Percentiles rank a stretch among this genome's conserved stretches.
phyloP scores from a whole-genome alignment of 106 monocot genomes.

The Dendrobium catenatum region DNA sequence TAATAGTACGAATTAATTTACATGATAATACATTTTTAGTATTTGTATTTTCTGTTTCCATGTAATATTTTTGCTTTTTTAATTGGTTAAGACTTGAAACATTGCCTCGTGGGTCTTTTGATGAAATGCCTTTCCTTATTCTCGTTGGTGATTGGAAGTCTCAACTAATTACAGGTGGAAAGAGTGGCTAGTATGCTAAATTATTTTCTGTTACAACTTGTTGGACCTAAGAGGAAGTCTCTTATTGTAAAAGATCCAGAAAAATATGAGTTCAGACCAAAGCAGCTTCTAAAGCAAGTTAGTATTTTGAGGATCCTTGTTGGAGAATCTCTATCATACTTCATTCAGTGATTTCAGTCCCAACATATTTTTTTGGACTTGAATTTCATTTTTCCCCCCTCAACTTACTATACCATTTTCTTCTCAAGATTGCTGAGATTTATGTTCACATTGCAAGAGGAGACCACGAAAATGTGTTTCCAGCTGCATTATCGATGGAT shows the following conservation, averaged over 20 bases:
- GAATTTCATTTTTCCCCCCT: background rate
- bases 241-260: slow-evolving; percentile 94
- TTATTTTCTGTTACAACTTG: slow-evolving; percentile 96
- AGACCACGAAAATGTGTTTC: slow-evolving; percentile 71
- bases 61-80: background rate
- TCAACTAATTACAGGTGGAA: slow-evolving; percentile 57
- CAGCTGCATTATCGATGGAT: slow-evolving; percentile 83
- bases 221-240: slow-evolving; percentile 87
- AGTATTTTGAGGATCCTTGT: slow-evolving; percentile 12
- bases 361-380: background rate
- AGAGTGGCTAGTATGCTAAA: slow-evolving; percentile 96
- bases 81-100: background rate
- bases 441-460: slow-evolving; percentile 96
- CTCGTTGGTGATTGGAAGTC: background rate
- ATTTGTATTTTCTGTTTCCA: background rate
- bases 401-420: background rate
- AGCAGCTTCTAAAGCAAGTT: slow-evolving; percentile 86
- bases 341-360: background rate
- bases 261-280: slow-evolving; percentile 97
- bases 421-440: slow-evolving; percentile 77
- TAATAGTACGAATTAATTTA: background rate
- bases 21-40: background rate
- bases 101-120: too few species aligned
- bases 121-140: background rate
- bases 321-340: background rate